These are phyloP conservation scores for Hemisphaericaspora xylofermentans DNA, from an alignment of 1,139 yeast genomes.

Conservation along the genomic window DNA sequence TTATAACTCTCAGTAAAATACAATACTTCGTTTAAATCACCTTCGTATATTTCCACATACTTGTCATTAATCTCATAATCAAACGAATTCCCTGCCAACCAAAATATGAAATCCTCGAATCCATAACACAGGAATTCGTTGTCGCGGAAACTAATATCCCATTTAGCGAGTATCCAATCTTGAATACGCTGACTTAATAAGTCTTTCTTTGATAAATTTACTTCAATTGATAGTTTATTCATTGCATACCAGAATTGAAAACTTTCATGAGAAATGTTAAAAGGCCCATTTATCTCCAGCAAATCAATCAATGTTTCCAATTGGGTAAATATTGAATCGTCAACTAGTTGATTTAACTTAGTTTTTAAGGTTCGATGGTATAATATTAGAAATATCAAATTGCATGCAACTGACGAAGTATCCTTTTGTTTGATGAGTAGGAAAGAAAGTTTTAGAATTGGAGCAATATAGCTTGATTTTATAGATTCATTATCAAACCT, in stretches of 20 bases:
- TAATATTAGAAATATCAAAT: slow-evolving; percentile 19
- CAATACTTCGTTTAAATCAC: slow-evolving; percentile 7
- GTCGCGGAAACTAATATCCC: slow-evolving; percentile 22
- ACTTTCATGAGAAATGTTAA: slow-evolving; percentile 41
- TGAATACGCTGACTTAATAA: slow-evolving; percentile 26
- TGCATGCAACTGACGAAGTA: slow-evolving; percentile 21
- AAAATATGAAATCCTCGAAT: slow-evolving; percentile 37
- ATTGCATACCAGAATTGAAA: slow-evolving; percentile 54
- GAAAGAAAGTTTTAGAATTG: slow-evolving; percentile 41
- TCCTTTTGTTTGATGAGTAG: slow-evolving; percentile 41
- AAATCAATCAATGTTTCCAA: slow-evolving; percentile 50
- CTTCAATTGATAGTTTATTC: slow-evolving; percentile 32
- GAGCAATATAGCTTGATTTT: slow-evolving; percentile 6
- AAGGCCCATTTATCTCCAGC: slow-evolving; percentile 62
- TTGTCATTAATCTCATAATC: slow-evolving; percentile 1
- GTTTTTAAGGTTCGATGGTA: slow-evolving; percentile 11
- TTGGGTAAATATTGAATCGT: slow-evolving; percentile 41
- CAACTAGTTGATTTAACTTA: slow-evolving; percentile 22
- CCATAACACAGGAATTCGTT: slow-evolving; percentile 12
- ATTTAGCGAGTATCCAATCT: slow-evolving; percentile 51
- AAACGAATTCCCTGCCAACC: slow-evolving; percentile 37
- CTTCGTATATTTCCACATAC: slow-evolving; percentile 1
- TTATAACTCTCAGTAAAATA: slow-evolving; percentile 8
- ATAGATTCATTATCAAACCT: background rate
- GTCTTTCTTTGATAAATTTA: slow-evolving; percentile 23